Base-by-base conservation (phyloP, 331 rosid genomes). In the Malus hybrid region DNA sequence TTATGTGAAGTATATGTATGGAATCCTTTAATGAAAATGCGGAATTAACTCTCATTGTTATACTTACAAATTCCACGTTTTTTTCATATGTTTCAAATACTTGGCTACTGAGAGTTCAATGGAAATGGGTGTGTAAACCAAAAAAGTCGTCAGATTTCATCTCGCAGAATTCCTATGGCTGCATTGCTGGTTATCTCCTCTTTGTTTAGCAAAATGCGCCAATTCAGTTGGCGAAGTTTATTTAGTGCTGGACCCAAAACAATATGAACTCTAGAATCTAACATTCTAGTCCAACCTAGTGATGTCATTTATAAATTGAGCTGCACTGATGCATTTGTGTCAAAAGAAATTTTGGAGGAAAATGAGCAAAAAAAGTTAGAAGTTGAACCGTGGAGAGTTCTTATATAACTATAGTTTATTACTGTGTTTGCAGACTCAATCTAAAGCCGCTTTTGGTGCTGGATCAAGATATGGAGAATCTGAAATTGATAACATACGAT, bases 401-500 rank as follows among this genome's bases (percentile, higher is more conserved):
- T 6, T 26, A 18, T 28, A 42, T 61, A 2, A 10, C 28, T 39
- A 39, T 58, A 39, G 26, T 74, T 19, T 10, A 63, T 29, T 50
- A 20, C 44, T 76, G 34, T 60, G 50, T 44, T 66, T 81, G 87
- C 95, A 93, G 98, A 81, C 80, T 68, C 98, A 89, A 73, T 78
- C 86, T 7, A 88, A 88, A 86, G 39, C 83, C 32, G 63, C 79
- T 75, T 85, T 86, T 48, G 66, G 84, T 28, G 68, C 53, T 36
- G 91, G 93, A 72, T 78, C 84, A 15, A 87, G 97, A 84, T 88
- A 82, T 77, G 87, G 78, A 39, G 97, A 91, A 29, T 84, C 92
- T 60, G 96, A 90, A 67, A 65, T 72, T 68, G 93, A 86, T 71
- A 80, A 82, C 71, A 42, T 78, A 58, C 52, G 87, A n/a, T 84